phyloP scores from a whole-genome alignment of 2,329 filamentous ascomycete genomes.

The Sarocladium kiliense region DNA sequence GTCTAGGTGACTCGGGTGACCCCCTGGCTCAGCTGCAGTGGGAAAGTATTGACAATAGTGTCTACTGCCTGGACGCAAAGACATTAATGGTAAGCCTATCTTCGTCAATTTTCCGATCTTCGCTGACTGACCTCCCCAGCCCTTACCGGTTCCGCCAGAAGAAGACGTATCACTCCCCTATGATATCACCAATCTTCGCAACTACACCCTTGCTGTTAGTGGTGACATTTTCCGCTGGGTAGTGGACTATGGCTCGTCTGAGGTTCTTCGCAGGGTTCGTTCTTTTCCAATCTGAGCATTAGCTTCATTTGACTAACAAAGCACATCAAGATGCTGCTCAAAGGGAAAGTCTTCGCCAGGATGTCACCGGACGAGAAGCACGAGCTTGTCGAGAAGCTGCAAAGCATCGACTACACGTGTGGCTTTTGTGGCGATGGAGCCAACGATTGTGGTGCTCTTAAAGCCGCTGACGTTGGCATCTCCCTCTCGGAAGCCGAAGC shows the following conservation, averaged over 20 bases:
- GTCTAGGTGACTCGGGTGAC: constrained; percentile 64
- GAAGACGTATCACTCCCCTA: constrained; percentile 81
- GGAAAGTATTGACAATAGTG: constrained; percentile 90
- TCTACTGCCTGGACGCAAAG: constrained; percentile 70
- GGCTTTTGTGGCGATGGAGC: constrained; percentile 97
- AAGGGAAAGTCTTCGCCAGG: constrained; percentile 88
- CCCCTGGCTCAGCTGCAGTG: constrained; percentile 71
- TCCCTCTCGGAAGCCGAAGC: constrained; percentile 96
- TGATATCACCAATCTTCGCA: constrained; percentile 72
- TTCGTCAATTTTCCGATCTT: neutral
- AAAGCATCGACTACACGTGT: constrained; percentile 90
- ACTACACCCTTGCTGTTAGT: constrained; percentile 84
- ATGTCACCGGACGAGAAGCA: constrained; percentile 99
- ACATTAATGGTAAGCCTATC: constrained; percentile 58
- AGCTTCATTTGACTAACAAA: constrained; percentile 5
- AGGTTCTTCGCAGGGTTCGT: constrained; percentile 64
- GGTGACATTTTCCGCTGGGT: constrained; percentile 98
- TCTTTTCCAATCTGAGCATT: neutral
- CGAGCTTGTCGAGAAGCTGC: constrained; percentile 93
- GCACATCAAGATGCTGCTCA: constrained; percentile 69
- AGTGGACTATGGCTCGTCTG: constrained; percentile 81
- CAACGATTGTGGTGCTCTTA: constrained; percentile 94
- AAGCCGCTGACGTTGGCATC: constrained; percentile 95
- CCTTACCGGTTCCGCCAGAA: constrained; percentile 64
- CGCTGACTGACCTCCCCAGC: constrained; percentile 36